Evolutionary conservation across 257 asterid species (phyloP).

Genomic region (Anisodus acutangulus): DNA sequence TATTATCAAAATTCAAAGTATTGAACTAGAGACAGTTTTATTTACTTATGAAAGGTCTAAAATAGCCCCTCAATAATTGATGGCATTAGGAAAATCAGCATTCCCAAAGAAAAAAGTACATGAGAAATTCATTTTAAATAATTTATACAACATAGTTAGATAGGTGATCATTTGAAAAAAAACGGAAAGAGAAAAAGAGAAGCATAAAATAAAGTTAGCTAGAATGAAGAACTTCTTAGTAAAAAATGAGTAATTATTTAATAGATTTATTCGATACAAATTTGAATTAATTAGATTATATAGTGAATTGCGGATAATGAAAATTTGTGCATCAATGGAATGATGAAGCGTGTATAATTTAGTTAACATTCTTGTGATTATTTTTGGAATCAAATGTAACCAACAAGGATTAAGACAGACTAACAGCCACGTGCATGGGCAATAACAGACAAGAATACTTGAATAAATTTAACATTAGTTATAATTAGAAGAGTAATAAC

Average conservation of each 20-base stretch:
- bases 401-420: constrained; percentile 27
- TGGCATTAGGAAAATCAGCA: no score
- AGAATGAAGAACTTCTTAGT: neutral
- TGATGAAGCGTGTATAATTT: neutral
- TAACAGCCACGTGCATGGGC: neutral
- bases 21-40: no score
- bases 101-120: no score
- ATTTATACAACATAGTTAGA: neutral
- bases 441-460: neutral
- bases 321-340: neutral
- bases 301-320: neutral
- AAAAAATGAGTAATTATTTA: neutral
- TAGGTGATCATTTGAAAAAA: neutral
- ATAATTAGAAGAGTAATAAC: neutral
- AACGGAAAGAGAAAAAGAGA: neutral
- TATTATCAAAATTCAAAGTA: no score
- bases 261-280: neutral
- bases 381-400: neutral
- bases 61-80: no score
- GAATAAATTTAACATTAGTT: neutral
- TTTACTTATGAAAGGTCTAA: no score
- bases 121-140: no score
- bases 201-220: neutral
- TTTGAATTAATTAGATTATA: neutral
- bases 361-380: neutral